Evolutionary conservation across 805 yeast species (phyloP).

Genomic region (Saccharomycopsis malanga): DNA sequence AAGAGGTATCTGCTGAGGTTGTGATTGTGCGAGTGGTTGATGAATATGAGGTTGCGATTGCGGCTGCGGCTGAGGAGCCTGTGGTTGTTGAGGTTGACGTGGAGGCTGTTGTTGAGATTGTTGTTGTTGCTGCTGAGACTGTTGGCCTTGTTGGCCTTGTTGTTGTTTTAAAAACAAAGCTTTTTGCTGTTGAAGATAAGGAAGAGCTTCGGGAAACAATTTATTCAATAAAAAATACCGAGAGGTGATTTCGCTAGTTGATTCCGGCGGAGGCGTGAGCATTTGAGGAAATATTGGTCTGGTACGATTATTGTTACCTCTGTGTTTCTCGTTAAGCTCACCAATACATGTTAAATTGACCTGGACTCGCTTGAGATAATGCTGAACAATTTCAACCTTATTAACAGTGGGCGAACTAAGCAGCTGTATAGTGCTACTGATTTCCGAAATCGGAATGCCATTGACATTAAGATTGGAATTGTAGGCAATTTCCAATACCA

Average conservation of each 20-base stretch:
- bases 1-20: constrained; percentile 1
- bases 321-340: constrained; percentile 19
- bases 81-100: constrained; percentile 15
- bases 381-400: constrained; percentile 10
- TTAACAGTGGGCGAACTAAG: constrained; percentile 8
- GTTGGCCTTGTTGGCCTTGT: constrained; percentile 9
- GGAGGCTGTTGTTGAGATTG: constrained; percentile 7
- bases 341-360: constrained; percentile 20
- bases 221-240: constrained; percentile 14
- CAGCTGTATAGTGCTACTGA: constrained; percentile 2
- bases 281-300: constrained; percentile 16
- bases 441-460: constrained; percentile 12
- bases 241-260: constrained; percentile 11
- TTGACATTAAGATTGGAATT: constrained; percentile 18
- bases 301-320: not conserved
- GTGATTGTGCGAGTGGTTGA: not conserved
- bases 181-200: constrained; percentile 15
- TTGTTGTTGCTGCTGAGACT: constrained; percentile 10
- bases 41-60: constrained; percentile 1
- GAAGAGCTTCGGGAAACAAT: constrained; percentile 17
- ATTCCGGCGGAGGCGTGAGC: constrained; percentile 19
- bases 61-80: constrained; percentile 6
- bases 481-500: constrained; percentile 12
- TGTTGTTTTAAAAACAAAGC: constrained; percentile 10
- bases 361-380: constrained; percentile 19